A percentile compares a stretch with the other conserved stretches of the same genome.
Evolutionary conservation across 176 grass and related monocot genomes (phyloP).

Genomic region (Triticum monococcum): DNA sequence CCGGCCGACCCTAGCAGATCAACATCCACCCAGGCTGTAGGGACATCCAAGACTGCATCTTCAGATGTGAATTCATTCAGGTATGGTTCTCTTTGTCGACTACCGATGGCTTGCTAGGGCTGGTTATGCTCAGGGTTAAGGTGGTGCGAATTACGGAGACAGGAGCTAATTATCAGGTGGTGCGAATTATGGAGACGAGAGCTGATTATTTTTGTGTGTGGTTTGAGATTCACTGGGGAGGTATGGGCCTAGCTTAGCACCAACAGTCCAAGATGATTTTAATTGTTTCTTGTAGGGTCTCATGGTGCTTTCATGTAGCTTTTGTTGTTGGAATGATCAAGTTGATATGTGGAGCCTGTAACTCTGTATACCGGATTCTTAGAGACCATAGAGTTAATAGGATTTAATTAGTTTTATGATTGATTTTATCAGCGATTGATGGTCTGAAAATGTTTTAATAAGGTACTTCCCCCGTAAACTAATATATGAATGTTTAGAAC

Average conservation of each 20-base stretch:
- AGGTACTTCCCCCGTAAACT: not conserved
- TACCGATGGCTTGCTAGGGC: not conserved
- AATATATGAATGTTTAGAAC: no score
- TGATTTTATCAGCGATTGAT: not conserved
- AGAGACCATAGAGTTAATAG: not conserved
- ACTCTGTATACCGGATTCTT: not conserved
- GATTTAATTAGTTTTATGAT: conserved; percentile 2
- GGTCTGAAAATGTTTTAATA: not conserved
- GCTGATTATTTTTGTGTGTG: not conserved
- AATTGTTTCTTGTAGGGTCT: not conserved
- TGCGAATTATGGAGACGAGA: not conserved
- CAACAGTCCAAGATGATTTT: not conserved
- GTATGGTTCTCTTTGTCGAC: not conserved
- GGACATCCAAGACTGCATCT: conserved; percentile 5
- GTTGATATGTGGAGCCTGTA: not conserved
- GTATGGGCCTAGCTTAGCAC: not conserved
- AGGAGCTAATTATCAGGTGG: not conserved
- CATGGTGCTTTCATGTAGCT: not conserved
- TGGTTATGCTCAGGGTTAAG: not conserved
- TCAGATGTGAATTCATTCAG: conserved; percentile 30
- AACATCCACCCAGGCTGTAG: conserved; percentile 30
- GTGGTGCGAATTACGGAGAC: not conserved
- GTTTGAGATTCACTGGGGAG: not conserved
- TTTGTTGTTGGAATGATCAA: not conserved
- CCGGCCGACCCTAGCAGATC: not conserved